Evolutionary conservation across 345 rosid species (phyloP), one percentile per base, ranked within the genome.

Genomic region (Syzygium aromaticum): DNA sequence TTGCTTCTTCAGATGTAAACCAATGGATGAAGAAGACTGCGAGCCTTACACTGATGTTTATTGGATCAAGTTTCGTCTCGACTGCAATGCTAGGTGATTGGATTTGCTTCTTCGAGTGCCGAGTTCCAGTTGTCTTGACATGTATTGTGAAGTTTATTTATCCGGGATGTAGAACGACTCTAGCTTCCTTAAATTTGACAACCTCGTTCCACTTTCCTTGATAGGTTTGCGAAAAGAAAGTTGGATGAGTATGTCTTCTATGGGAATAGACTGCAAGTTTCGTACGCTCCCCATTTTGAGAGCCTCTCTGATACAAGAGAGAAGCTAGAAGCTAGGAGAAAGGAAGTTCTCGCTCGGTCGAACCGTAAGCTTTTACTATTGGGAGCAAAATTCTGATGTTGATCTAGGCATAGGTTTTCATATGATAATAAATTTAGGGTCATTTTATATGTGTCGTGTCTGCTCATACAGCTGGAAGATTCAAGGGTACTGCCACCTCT

Each of bases 11-110:
- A 94, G 98, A 86, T 92, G 95, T 87, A 96, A 96, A 89, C 98
- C 98, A 17, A 95, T 97, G 98, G 98, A 97, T 92, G 98, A 94
- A 2, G 99, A 97, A 90, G 98, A 95, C 11, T 96, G 96, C 86
- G 95, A 91, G 84, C 91, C 89, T 33, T 96, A 93, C 87, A 97
- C 98, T 2, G 98, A 96, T 92, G 98, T 96, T 52, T 95, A 93
- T 86, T 95, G 97, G 95, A 93, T 96, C 91, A 95, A 97, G 85
- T 96, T 96, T 85, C 91, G 86, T 86, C 92, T 94, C 59, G 59
- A 92, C 73, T 88, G 94, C 91, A 96, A 95, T 61, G 96, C 98
- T 43, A 96, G 99, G 98, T 96, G 84, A 88, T 77, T 77, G 33
- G 33, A 10, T 51, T 85, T 63, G 84, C 28, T 78, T 54, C 21